Evolutionary conservation across 1,139 yeast species (phyloP).

Genomic region (Scheffersomyces illinoinensis): DNA sequence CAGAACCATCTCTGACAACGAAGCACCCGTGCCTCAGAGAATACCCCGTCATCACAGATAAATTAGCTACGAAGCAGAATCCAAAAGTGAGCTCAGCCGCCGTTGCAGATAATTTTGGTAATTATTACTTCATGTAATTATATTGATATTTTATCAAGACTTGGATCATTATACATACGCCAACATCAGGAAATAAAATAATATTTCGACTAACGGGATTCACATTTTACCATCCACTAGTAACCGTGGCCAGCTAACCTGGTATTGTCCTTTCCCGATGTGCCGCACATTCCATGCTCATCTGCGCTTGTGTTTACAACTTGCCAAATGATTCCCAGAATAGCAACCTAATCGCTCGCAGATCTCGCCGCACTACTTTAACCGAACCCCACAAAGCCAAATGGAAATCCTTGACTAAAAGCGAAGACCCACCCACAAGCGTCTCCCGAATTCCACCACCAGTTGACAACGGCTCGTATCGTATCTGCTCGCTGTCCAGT

Average conservation of each 20-base stretch:
- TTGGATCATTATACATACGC: background rate
- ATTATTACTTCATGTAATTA: background rate
- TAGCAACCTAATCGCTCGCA: background rate
- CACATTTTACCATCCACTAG: background rate
- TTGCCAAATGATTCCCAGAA: background rate
- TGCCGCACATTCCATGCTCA: background rate
- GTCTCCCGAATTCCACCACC: background rate
- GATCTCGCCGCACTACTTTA: background rate
- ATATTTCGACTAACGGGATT: background rate
- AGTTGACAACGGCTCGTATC: background rate
- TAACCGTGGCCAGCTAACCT: background rate
- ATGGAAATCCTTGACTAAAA: background rate
- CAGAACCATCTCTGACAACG: background rate
- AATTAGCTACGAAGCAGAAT: background rate
- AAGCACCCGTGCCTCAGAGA: background rate
- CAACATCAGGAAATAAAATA: background rate
- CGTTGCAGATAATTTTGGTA: background rate
- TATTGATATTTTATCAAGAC: background rate
- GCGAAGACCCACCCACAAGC: too few species aligned
- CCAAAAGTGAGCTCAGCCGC: background rate
- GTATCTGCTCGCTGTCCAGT: background rate
- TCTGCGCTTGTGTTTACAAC: background rate
- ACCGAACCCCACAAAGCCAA: background rate
- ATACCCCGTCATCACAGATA: background rate
- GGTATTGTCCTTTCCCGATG: background rate